A percentile compares a stretch with the other conserved stretches of the same genome.
These are phyloP conservation scores for Tricholoma sp. DNA, from an alignment of 768 basidiomycete genomes.

Conservation along the genomic window DNA sequence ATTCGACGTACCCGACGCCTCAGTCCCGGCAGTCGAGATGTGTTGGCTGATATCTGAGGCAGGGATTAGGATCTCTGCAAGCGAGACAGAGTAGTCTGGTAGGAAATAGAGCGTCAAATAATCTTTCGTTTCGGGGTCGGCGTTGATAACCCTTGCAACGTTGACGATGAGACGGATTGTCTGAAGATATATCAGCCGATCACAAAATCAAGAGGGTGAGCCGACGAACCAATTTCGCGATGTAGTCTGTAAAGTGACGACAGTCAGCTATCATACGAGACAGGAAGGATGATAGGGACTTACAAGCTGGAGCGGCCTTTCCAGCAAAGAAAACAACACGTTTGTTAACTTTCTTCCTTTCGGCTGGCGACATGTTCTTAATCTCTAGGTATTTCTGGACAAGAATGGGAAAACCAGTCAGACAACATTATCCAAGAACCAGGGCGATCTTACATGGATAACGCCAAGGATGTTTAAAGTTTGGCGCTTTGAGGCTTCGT, in stretches of 20 bases:
- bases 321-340: conserved; percentile 96
- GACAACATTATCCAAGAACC: background rate
- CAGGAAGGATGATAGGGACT: conserved; percentile 19
- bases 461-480: conserved; percentile 91
- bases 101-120: conserved; percentile 90
- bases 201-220: background rate
- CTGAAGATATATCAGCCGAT: conserved; percentile 25
- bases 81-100: conserved; percentile 88
- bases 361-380: conserved; percentile 72
- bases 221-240: conserved; percentile 72
- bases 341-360: conserved; percentile 80
- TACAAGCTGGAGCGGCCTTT: conserved; percentile 92
- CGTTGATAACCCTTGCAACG: conserved; percentile 74
- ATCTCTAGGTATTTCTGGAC: conserved; percentile 70
- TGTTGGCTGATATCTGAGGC: conserved; percentile 94
- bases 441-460: conserved; percentile 55
- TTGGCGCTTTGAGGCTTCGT: conserved; percentile 58
- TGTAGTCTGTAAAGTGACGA: conserved; percentile 53
- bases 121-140: conserved; percentile 83
- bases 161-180: conserved; percentile 94
- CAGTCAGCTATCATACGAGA: conserved; percentile 2
- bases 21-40: conserved; percentile 96
- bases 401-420: conserved; percentile 1
- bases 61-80: conserved; percentile 80
- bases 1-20: conserved; percentile 78